Evolutionary conservation across 2,329 filamentous ascomycete species (phyloP).

Genomic region (Talaromyces sp.): DNA sequence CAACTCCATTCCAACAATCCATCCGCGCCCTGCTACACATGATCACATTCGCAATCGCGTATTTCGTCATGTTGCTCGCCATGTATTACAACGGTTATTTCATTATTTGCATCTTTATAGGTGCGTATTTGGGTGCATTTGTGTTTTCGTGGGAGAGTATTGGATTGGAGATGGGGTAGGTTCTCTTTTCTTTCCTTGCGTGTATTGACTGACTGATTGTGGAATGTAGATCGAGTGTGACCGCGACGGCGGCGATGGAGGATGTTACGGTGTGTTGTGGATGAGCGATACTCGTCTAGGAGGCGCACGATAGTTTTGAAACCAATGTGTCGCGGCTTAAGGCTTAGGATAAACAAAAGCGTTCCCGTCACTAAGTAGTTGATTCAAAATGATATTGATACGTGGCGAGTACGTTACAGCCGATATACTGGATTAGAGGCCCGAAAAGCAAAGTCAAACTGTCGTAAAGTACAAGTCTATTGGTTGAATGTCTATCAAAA

Average conservation of each 20-base stretch:
- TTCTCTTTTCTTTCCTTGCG: not conserved
- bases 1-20: constrained; percentile 63
- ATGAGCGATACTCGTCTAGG: not conserved
- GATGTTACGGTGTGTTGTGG: constrained; percentile 19
- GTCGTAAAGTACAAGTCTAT: not conserved
- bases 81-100: constrained; percentile 71
- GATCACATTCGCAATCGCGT: constrained; percentile 69
- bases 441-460: not conserved
- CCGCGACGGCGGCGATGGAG: constrained; percentile 10
- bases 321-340: not conserved
- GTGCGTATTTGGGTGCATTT: constrained; percentile 69
- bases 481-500: not conserved
- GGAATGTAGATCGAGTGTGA: constrained; percentile 3
- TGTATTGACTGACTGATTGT: not conserved
- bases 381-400: not conserved
- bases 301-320: not conserved
- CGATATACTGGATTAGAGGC: not conserved
- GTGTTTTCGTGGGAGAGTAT: constrained; percentile 66
- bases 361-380: not conserved
- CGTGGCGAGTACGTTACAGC: not conserved
- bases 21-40: constrained; percentile 66
- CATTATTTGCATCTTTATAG: constrained; percentile 77
- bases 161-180: constrained; percentile 14
- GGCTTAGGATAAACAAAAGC: not conserved
- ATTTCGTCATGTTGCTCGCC: constrained; percentile 69